Base-by-base conservation (phyloP, 768 basidiomycete genomes). In the Russula compacta region DNA sequence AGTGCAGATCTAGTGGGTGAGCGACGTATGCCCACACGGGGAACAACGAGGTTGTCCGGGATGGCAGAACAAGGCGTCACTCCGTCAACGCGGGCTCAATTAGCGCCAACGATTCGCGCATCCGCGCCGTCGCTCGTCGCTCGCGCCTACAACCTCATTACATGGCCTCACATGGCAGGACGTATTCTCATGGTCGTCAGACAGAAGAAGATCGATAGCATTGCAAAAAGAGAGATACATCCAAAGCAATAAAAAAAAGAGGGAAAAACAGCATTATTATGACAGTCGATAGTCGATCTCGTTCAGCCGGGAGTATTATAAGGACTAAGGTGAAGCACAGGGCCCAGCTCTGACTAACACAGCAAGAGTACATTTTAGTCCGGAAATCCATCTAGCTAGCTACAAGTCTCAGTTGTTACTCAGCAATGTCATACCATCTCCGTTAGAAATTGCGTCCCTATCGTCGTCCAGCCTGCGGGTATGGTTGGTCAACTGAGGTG, bases 401-500 rank as follows among this genome's bases (percentile, higher is more conserved):
- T 47, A 24, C 50, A 24, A 33, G 52, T 36, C 38, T 62, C 36
- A 64, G 42, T 52, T 58, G 61, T 67, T 69, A 50, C 57, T 53
- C 60, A 66, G 66, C 63, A 73, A 60, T 53, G 71, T 64, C 74
- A 85, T 81, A 43, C 80, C 83, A 66, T 82, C 83, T 35, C 79
- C 79, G 65, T 77, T 82, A 15, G 84, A 80, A 17, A 77, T 76
- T 11, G 78, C 84, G 67, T 88, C 86, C 66, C 83, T 73, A 70
- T 86, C 85, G 69, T 87, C 86, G 72, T 87, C 83, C 71, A 87
- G 75, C 71, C 84, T 84, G 64, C 32, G 24, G 19, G 50, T 39
- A 35, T 15, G 8, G 40, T 38, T 15, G 43, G 38, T 55, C 58
- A 57, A 52, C 56, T 35, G 53, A 54, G 52, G 33, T 53, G 47